Evolutionary conservation across 2,329 filamentous ascomycete species (phyloP), one percentile per base, ranked within the genome.

Genomic region (Aspergillus thermomutatus): DNA sequence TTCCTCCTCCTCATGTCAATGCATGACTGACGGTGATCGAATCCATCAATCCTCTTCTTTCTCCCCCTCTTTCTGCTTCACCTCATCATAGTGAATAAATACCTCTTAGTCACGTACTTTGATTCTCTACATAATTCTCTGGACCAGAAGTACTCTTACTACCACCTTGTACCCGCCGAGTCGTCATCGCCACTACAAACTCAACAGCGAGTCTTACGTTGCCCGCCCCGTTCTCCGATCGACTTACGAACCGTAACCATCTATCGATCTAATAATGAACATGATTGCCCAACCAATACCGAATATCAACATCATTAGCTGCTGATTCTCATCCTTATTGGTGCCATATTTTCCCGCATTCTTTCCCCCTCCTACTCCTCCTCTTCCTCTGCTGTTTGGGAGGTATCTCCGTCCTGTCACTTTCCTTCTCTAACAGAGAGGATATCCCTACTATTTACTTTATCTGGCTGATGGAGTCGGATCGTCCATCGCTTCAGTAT

Each of bases 401-500:
- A 43, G 28, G 14, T 53, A 53, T 49, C 49, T 46, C 57, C 54
- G 48, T 53, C 60, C 41, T 49, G 14, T 10, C 19, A 7, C 55
- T 54, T 49, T 53, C 57, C 27, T 28, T 17, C 31, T 17, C 31
- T 17, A 37, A 10, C 31, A 17, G 31, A 17, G 21, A 31, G 46
- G 31, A 49, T 26, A 25, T 52, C 51, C 51, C 59, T 52, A 48
- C 56, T 54, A 52, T 59, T 52, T 51, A 34, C 52, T 41, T 43
- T 34, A 17, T 41, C 54, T 52, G 54, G 58, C 66, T 59, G 66
- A 72, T 71, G 70, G 66, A 66, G 60, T 57, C 55, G 55, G 52
- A 51, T 56, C 47, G 49, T 63, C 49, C 52, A 57, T 60, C 61
- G 60, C 63, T 65, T 57, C 66, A 72, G 72, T 54, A 75, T 75